Conservation (phyloP, 192 early-diverging fungal species). For the Backusella macrospora region DNA sequence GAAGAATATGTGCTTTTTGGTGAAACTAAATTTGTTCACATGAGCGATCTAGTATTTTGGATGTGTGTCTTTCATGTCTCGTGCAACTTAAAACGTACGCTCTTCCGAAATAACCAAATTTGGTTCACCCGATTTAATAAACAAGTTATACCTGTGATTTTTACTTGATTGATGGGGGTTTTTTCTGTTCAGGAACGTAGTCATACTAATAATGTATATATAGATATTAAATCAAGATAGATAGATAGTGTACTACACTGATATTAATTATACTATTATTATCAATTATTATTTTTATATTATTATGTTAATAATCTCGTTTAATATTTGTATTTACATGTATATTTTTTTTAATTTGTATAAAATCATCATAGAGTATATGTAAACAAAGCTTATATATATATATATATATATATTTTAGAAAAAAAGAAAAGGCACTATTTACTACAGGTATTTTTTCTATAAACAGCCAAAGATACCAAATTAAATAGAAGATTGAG, state of each 20-base stretch:
- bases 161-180: not conserved
- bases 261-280: not conserved
- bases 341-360: conserved; percentile 6
- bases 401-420: too few relatives aligned
- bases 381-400: conserved; percentile 12
- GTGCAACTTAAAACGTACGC: conserved; percentile 1
- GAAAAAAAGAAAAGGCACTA: not conserved
- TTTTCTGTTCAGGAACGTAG: not conserved
- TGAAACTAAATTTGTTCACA: conserved; percentile 8
- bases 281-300: not conserved
- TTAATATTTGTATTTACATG: conserved; percentile 1
- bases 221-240: too few relatives aligned
- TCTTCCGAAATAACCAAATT: conserved; percentile 10
- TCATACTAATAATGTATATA: not conserved
- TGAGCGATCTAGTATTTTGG: not conserved
- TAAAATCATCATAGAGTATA: conserved; percentile 9
- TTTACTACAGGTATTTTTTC: not conserved
- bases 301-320: not conserved
- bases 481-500: not conserved
- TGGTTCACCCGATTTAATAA: not conserved
- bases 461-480: conserved; percentile 3
- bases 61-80: conserved; percentile 2
- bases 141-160: not conserved
- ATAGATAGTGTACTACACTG: too few relatives aligned
- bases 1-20: conserved; percentile 11